Evolutionary conservation across 108 stramenopile genomes (phyloP).

Genomic region (Cylindrotheca closterium): DNA sequence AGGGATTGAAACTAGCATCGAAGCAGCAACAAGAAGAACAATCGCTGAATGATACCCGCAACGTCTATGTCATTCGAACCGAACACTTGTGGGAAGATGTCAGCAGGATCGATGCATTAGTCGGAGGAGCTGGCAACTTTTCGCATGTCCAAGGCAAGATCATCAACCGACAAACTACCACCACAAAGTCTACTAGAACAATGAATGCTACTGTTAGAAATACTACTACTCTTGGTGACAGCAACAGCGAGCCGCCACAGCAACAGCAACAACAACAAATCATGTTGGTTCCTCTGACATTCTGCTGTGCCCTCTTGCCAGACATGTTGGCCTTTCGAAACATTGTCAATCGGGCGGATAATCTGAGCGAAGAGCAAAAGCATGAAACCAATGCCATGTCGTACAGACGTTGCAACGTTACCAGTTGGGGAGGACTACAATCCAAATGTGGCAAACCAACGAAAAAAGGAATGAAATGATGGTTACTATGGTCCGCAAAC

Average conservation of each 20-base stretch:
- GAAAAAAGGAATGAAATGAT: too few relatives aligned
- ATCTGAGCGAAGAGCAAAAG: not conserved
- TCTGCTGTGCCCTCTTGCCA: not conserved
- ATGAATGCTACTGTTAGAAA: too few relatives aligned
- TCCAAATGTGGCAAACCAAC: not conserved
- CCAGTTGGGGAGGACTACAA: not conserved
- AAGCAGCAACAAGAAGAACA: not conserved
- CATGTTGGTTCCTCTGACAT: not conserved
- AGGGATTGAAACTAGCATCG: not conserved
- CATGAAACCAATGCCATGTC: not conserved
- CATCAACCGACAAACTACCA: not conserved
- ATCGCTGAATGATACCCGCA: not conserved
- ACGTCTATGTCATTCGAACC: constrained; percentile 5
- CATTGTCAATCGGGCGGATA: not conserved
- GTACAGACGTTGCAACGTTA: not conserved
- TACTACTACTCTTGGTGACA: too few relatives aligned
- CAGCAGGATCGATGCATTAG: not conserved
- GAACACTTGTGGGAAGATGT: constrained; percentile 11
- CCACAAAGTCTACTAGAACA: too few relatives aligned
- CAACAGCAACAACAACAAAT: not conserved
- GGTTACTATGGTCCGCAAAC: too few relatives aligned
- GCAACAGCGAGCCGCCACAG: too few relatives aligned
- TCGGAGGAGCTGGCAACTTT: constrained; percentile 9
- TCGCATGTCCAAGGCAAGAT: not conserved
- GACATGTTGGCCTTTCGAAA: not conserved